phyloP scores from a whole-genome alignment of 1,139 yeast species.

The Pichia sp. region DNA sequence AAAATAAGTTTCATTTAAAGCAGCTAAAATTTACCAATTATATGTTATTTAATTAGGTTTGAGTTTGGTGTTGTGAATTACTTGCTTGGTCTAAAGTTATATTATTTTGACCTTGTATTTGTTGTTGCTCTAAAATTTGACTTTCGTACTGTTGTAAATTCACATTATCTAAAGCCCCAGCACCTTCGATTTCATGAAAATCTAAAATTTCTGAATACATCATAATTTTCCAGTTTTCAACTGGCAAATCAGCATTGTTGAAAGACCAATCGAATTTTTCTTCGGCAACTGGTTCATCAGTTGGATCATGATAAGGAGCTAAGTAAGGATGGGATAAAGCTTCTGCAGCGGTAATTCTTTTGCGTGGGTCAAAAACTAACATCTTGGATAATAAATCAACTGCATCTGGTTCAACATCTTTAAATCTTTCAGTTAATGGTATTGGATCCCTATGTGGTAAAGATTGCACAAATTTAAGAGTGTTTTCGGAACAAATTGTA shows the following conservation, averaged over 20 bases:
- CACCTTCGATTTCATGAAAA: constrained; percentile 71
- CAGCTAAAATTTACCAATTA: not conserved
- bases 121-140: constrained; percentile 25
- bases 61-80: constrained; percentile 9
- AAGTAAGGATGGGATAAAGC: constrained; percentile 87
- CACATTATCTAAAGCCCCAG: constrained; percentile 21
- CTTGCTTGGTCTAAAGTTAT: constrained; percentile 13
- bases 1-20: not conserved
- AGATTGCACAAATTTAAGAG: constrained; percentile 87
- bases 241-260: constrained; percentile 95
- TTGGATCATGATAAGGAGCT: constrained; percentile 97
- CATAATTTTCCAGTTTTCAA: constrained; percentile 98
- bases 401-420: constrained; percentile 85
- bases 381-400: constrained; percentile 81
- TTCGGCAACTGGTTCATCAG: constrained; percentile 93
- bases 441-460: constrained; percentile 90
- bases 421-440: constrained; percentile 77
- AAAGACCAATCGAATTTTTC: constrained; percentile 96
- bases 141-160: constrained; percentile 23
- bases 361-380: constrained; percentile 67
- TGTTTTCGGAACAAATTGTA: constrained; percentile 92
- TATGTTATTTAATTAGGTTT: not conserved
- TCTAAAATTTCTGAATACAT: constrained; percentile 96
- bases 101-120: constrained; percentile 19
- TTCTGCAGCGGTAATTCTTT: constrained; percentile 85